A percentile compares a stretch with the other conserved stretches of the same genome.
These are phyloP conservation scores for Beta macrorhiza DNA, from an alignment of 179 eudicot genomes.

Conservation along the genomic window DNA sequence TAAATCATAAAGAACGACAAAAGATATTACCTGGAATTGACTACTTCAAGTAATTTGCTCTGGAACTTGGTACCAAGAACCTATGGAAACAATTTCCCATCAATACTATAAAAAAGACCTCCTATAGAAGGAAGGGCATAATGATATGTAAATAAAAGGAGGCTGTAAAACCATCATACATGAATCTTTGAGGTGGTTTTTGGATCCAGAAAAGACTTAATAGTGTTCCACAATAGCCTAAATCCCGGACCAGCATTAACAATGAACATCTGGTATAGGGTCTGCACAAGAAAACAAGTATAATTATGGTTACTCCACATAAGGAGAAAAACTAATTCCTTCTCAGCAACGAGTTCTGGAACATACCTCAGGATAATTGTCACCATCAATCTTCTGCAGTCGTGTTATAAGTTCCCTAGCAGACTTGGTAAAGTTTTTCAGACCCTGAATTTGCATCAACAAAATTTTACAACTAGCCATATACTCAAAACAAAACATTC, in stretches of 20 bases:
- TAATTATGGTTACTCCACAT: not conserved
- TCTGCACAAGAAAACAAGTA: slow-evolving; percentile 44
- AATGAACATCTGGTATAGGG: slow-evolving; percentile 73
- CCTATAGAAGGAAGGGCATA: not conserved
- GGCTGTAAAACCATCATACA: slow-evolving; percentile 33
- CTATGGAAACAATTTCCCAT: slow-evolving; percentile 30
- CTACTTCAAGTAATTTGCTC: slow-evolving; percentile 59
- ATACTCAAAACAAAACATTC: not conserved
- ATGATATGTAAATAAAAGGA: not conserved
- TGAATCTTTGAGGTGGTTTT: slow-evolving; percentile 72
- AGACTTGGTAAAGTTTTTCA: slow-evolving; percentile 70
- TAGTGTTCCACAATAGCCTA: slow-evolving; percentile 72
- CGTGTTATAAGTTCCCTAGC: slow-evolving; percentile 69
- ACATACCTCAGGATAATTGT: slow-evolving; percentile 89
- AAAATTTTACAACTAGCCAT: not conserved
- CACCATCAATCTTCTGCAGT: slow-evolving; percentile 79
- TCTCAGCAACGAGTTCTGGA: not conserved
- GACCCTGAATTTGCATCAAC: slow-evolving; percentile 45
- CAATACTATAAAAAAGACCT: not conserved
- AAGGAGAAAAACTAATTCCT: not conserved
- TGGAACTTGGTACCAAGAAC: slow-evolving; percentile 72
- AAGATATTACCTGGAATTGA: slow-evolving; percentile 55
- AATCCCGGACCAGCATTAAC: slow-evolving; percentile 84
- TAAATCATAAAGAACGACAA: not conserved
- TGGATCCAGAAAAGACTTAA: slow-evolving; percentile 69